Percentiles rank a stretch among this genome's conserved stretches.
These are phyloP conservation scores for Penicillium hordei DNA, from an alignment of 2,329 filamentous ascomycete species.

Conservation along the genomic window DNA sequence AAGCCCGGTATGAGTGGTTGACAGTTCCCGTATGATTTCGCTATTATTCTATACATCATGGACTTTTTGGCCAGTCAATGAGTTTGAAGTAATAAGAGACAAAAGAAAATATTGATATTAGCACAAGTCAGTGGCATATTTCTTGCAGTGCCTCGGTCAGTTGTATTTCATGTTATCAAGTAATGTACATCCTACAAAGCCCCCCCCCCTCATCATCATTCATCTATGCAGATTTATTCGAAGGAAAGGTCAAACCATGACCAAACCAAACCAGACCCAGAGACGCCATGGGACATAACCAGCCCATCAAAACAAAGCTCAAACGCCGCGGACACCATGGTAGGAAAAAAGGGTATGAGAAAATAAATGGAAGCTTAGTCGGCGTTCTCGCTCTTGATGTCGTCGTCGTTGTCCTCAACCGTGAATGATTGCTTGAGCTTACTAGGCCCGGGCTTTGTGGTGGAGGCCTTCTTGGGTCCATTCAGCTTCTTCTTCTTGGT, in stretches of 20 bases:
- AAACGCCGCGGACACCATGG: constrained; percentile 17
- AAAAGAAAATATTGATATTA: background rate
- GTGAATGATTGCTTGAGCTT: constrained; percentile 46
- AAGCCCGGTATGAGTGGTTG: background rate
- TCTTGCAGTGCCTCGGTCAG: constrained; percentile 7
- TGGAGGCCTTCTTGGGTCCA: constrained; percentile 37
- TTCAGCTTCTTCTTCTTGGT: constrained; percentile 53
- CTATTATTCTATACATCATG: background rate
- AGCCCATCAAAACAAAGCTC: constrained; percentile 10
- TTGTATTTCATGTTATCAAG: constrained; percentile 22
- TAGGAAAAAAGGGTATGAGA: constrained; percentile 17
- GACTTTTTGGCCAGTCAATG: no score
- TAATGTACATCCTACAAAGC: constrained; percentile 29
- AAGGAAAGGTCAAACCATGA: constrained; percentile 8
- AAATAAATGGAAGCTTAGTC: constrained; percentile 24
- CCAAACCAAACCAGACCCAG: constrained; percentile 17
- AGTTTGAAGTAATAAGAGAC: background rate
- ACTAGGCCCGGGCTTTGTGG: constrained; percentile 41
- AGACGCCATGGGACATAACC: constrained; percentile 22
- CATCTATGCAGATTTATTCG: constrained; percentile 29
- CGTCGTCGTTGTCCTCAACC: constrained; percentile 33
- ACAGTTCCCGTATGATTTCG: background rate
- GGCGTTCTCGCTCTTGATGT: constrained; percentile 39
- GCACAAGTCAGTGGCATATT: constrained; percentile 1
- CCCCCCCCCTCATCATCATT: constrained; percentile 23